phyloP scores from a whole-genome alignment of 495 filamentous ascomycete genomes.

The Antarctomyces pellizariae region DNA sequence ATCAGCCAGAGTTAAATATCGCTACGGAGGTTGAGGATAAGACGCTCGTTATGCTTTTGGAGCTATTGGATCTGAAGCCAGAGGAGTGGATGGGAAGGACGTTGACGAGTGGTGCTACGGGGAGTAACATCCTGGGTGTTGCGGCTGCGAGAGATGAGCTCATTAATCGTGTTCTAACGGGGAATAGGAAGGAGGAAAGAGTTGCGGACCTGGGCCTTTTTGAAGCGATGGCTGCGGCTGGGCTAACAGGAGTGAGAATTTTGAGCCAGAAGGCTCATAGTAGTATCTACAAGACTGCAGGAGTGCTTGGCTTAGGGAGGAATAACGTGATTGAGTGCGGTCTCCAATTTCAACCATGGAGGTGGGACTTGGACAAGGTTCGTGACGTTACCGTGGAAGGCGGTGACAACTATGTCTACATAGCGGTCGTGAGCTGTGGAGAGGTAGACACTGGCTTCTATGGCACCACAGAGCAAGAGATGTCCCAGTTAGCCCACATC shows the following conservation, averaged over 20 bases:
- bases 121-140: constrained; percentile 60
- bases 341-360: constrained; percentile 29
- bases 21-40: constrained; percentile 51
- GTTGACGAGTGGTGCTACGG: constrained; percentile 81
- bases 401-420: constrained; percentile 31
- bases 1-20: constrained; percentile 51
- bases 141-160: constrained; percentile 53
- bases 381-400: too few species aligned
- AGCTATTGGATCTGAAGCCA: constrained; percentile 33
- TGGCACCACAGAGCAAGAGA: too few species aligned
- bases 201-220: constrained; percentile 44
- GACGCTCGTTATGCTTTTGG: constrained; percentile 41
- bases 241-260: constrained; percentile 44
- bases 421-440: constrained; percentile 57
- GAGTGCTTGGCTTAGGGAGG: constrained; percentile 59
- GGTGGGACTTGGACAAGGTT: constrained; percentile 39
- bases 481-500: too few species aligned
- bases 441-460: constrained; percentile 87
- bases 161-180: constrained; percentile 19
- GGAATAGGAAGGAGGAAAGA: constrained; percentile 6
- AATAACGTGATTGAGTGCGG: constrained; percentile 35
- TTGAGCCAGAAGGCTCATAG: constrained; percentile 67
- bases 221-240: constrained; percentile 35
- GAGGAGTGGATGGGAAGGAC: constrained; percentile 32
- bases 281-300: constrained; percentile 60